Evolutionary conservation across 1,284 basidiomycete genomes (phyloP).

Genomic region (Moesziomyces globuligerus): DNA sequence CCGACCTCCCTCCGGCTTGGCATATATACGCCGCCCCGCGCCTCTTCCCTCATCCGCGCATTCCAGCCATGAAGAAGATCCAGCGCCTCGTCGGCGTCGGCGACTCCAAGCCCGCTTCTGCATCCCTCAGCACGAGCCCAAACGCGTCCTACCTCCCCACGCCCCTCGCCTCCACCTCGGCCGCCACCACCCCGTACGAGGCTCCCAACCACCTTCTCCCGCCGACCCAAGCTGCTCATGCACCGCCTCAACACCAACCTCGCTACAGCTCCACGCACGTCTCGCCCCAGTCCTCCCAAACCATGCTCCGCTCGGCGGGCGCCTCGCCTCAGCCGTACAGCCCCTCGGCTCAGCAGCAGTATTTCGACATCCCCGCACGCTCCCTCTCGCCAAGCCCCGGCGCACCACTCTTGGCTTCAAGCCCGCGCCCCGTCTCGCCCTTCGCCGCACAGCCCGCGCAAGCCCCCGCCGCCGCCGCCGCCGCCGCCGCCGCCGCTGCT

Average conservation of each 20-base stretch:
- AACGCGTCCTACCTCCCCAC: constrained; percentile 15
- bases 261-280: constrained; percentile 12
- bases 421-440: constrained; percentile 17
- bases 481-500: constrained; percentile 6
- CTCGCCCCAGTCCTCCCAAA: constrained; percentile 32
- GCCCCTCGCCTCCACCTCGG: not conserved
- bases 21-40: not conserved
- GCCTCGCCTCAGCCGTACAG: constrained; percentile 29
- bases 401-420: no score
- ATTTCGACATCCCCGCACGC: constrained; percentile 30
- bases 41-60: not conserved
- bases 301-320: constrained; percentile 10
- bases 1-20: constrained; percentile 1
- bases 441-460: constrained; percentile 2
- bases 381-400: constrained; percentile 8
- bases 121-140: constrained; percentile 28
- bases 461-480: constrained; percentile 5
- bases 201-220: constrained; percentile 16
- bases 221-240: constrained; percentile 14
- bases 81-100: constrained; percentile 46
- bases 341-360: constrained; percentile 34
- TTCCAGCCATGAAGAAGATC: constrained; percentile 30
- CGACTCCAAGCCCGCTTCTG: constrained; percentile 46
- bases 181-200: not conserved
- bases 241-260: constrained; percentile 11